phyloP scores from a whole-genome alignment of 306 rosid species.

The Trichosanthes truncata region DNA sequence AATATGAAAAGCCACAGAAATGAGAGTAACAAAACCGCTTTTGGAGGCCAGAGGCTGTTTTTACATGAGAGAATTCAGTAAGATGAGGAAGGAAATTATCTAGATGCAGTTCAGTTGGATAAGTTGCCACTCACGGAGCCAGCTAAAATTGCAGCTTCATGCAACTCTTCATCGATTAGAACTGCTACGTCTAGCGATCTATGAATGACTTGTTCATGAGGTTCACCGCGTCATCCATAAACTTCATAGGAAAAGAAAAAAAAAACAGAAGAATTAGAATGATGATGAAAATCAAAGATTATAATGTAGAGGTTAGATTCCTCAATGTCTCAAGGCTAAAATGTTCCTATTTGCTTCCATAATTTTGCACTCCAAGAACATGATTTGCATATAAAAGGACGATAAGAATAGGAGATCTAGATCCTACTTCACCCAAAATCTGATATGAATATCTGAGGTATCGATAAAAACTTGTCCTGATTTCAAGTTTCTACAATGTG shows the following conservation, averaged over 20 bases:
- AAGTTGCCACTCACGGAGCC: constrained; percentile 4
- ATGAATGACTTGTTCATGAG: constrained; percentile 90
- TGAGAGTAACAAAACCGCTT: not conserved
- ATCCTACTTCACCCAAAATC: not conserved
- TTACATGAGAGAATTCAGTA: not conserved
- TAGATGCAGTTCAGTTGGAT: not conserved
- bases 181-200: constrained; percentile 42
- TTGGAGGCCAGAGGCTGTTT: not conserved
- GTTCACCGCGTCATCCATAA: constrained; percentile 83
- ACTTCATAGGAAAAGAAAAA: constrained; percentile 37
- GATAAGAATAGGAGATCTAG: not conserved
- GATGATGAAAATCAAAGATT: not conserved
- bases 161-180: not conserved
- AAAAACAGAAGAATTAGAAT: not conserved
- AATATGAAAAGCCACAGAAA: not conserved
- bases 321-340: not conserved
- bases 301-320: not conserved
- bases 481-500: not conserved
- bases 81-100: not conserved
- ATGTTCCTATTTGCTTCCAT: not conserved
- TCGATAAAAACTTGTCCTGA: not conserved
- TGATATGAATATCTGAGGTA: not conserved
- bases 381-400: not conserved
- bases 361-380: not conserved
- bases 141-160: not conserved